Percentiles rank a stretch among this genome's conserved stretches.
These are phyloP conservation scores for Iris pallida DNA, from an alignment of 116 monocot genomes.

Conservation along the genomic window DNA sequence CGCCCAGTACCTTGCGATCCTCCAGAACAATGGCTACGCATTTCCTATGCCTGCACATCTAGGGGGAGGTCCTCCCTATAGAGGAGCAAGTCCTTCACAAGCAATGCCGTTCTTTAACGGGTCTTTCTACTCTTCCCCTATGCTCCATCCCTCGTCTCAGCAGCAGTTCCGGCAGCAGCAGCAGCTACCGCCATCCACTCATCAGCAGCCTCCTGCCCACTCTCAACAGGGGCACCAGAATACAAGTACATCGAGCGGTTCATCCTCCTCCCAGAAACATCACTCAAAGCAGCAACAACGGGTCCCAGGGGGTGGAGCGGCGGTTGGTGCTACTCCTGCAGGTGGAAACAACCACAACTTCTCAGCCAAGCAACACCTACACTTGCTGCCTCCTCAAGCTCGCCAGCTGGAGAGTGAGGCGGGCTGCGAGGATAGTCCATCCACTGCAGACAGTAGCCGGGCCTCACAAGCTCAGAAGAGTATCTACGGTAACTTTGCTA, in stretches of 20 bases:
- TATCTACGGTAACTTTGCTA: conserved; percentile 39
- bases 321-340: conserved; percentile 4
- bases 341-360: conserved; percentile 17
- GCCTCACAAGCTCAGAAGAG: conserved; percentile 48
- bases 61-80: conserved; percentile 32
- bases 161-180: conserved; percentile 41
- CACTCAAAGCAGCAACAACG: conserved; percentile 23
- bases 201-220: conserved; percentile 22
- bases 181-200: conserved; percentile 18
- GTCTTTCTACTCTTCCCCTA: conserved; percentile 66
- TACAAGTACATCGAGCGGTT: conserved; percentile 57
- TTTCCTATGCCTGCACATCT: conserved; percentile 44
- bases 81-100: conserved; percentile 28
- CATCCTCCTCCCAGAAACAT: conserved; percentile 84
- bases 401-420: conserved; percentile 36
- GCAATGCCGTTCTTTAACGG: conserved; percentile 71
- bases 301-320: conserved; percentile 4
- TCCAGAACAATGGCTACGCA: conserved; percentile 54
- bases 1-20: conserved; percentile 54
- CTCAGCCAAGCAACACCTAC: conserved; percentile 26
- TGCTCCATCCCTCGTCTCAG: conserved; percentile 56
- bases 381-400: conserved; percentile 23
- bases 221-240: conserved; percentile 51
- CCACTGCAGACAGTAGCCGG: conserved; percentile 30
- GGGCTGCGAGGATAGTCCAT: conserved; percentile 33